phyloP scores from a whole-genome alignment of 306 rosid species.

The Morella rubra region DNA sequence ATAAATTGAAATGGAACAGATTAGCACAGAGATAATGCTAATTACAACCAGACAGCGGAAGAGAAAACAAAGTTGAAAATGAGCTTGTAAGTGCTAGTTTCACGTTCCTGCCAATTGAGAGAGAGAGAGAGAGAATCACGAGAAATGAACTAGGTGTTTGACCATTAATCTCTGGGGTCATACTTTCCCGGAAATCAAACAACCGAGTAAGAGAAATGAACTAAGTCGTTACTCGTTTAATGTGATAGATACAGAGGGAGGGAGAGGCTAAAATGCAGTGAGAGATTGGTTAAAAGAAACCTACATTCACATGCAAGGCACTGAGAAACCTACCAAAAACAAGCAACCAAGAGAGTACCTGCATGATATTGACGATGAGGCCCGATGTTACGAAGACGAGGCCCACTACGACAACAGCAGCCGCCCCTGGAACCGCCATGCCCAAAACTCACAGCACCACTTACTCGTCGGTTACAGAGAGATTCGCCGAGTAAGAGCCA shows the following conservation, averaged over 20 bases:
- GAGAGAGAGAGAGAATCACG: too few relatives aligned
- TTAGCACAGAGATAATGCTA: background rate
- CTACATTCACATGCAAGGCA: conserved; percentile 21
- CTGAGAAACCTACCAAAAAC: background rate
- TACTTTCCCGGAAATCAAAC: conserved; percentile 9
- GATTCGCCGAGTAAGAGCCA: conserved; percentile 7
- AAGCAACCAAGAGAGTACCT: conserved; percentile 41
- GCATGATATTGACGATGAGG: conserved; percentile 75
- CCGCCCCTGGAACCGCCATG: conserved; percentile 85
- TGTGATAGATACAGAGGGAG: background rate
- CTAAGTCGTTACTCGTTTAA: background rate
- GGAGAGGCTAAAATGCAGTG: conserved; percentile 1
- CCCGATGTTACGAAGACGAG: conserved; percentile 85
- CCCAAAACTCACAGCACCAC: conserved; percentile 21
- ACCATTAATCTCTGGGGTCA: background rate
- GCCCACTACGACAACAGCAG: conserved; percentile 79
- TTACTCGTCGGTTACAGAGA: conserved; percentile 8
- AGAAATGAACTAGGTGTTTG: background rate
- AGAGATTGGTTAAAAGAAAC: background rate
- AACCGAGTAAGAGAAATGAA: background rate
- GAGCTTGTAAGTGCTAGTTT: background rate
- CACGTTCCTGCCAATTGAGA: background rate
- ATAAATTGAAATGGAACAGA: background rate
- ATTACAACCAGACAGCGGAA: background rate
- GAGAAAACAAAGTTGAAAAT: background rate